Evolutionary conservation across 2,329 filamentous ascomycete genomes (phyloP).

Genomic region (Penicillium hordei): DNA sequence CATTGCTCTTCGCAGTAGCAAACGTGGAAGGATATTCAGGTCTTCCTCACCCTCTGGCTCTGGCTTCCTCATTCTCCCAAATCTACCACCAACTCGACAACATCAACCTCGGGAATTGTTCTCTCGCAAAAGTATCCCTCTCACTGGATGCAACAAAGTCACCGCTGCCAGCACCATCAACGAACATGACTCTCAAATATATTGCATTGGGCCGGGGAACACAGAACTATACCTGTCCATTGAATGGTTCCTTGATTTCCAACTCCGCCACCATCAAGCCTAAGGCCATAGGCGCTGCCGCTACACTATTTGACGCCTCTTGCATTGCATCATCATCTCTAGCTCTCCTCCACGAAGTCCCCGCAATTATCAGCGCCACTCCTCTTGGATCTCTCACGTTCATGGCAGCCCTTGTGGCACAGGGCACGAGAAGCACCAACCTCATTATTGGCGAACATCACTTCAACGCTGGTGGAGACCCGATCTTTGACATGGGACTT

Average conservation of each 20-base stretch:
- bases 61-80: slow-evolving; percentile 19
- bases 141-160: slow-evolving; percentile 21
- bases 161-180: slow-evolving; percentile 32
- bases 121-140: slow-evolving; percentile 14
- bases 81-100: slow-evolving; percentile 23
- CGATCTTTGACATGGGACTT: slow-evolving; percentile 35
- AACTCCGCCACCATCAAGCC: slow-evolving; percentile 26
- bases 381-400: slow-evolving; percentile 32
- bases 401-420: slow-evolving; percentile 19
- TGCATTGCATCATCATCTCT: slow-evolving; percentile 35
- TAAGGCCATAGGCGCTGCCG: slow-evolving; percentile 45
- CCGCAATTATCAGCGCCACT: slow-evolving; percentile 20
- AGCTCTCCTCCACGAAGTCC: slow-evolving; percentile 31
- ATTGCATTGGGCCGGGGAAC: slow-evolving; percentile 50
- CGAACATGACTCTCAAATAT: slow-evolving; percentile 40
- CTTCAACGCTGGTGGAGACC: slow-evolving; percentile 29
- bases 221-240: slow-evolving; percentile 52
- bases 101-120: slow-evolving; percentile 27
- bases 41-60: slow-evolving; percentile 17
- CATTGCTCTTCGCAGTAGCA: slow-evolving; percentile 2
- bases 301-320: slow-evolving; percentile 47
- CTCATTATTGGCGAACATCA: slow-evolving; percentile 41
- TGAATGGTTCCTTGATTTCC: slow-evolving; percentile 18
- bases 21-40: neutral
- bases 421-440: slow-evolving; percentile 15